A percentile compares a stretch with the other conserved stretches of the same genome.
Evolutionary conservation across 2,329 filamentous ascomycete genomes (phyloP).

Genomic region (Sporothrix protearum): DNA sequence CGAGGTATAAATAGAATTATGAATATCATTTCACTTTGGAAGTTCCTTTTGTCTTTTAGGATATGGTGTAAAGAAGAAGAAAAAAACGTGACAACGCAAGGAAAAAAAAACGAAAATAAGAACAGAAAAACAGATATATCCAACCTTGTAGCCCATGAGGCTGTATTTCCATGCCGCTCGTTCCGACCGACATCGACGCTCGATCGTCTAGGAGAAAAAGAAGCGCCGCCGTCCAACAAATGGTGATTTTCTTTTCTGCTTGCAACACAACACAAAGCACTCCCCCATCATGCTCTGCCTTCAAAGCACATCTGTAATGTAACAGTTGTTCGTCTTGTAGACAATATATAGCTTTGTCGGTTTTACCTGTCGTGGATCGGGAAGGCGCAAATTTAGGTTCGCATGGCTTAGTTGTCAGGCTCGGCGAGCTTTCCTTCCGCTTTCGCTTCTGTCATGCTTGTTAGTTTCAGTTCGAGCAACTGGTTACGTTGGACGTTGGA

Average conservation of each 20-base stretch:
- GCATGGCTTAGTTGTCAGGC: background rate
- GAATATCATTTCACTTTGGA: background rate
- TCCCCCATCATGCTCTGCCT: background rate
- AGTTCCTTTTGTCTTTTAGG: background rate
- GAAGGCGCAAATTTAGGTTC: background rate
- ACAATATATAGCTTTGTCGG: background rate
- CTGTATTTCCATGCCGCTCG: slow-evolving; percentile 11
- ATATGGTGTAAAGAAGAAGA: slow-evolving; percentile 1
- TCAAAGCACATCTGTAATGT: background rate
- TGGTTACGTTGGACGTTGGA: background rate
- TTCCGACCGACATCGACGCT: slow-evolving; percentile 13
- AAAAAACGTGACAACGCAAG: background rate
- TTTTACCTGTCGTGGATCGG: background rate
- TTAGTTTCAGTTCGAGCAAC: background rate
- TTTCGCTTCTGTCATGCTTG: slow-evolving; percentile 58
- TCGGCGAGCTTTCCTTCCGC: slow-evolving; percentile 65
- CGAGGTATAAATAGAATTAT: background rate
- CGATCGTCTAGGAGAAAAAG: background rate
- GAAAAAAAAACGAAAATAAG: background rate
- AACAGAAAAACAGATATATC: background rate
- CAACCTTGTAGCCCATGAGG: background rate
- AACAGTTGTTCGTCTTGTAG: background rate
- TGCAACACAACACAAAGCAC: background rate
- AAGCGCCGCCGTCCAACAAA: background rate
- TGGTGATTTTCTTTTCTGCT: background rate